phyloP scores from a whole-genome alignment of 345 rosid species.

The Gossypium turneri region DNA sequence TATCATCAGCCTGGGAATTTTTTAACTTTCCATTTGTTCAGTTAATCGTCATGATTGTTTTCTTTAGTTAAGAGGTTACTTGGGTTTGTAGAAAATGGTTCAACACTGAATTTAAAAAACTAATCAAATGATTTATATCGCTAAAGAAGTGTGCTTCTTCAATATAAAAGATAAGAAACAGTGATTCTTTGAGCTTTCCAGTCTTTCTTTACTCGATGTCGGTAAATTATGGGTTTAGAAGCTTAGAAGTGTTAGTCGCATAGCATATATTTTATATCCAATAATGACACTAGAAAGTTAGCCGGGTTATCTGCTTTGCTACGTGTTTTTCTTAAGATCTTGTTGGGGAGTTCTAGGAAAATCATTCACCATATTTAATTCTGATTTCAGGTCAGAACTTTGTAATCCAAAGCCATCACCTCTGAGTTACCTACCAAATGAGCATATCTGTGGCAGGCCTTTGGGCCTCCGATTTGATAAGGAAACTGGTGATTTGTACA shows the following conservation, averaged over 20 bases:
- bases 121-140: not conserved
- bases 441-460: slow-evolving; percentile 94
- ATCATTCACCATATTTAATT: not conserved
- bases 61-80: too few relatives aligned
- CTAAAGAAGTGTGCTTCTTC: not conserved
- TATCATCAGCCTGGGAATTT: not conserved
- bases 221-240: not conserved
- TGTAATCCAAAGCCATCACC: slow-evolving; percentile 69
- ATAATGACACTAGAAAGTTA: not conserved
- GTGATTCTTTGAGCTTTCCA: not conserved
- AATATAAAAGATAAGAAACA: not conserved
- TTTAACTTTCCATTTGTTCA: not conserved
- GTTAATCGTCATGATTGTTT: too few relatives aligned
- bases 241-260: not conserved
- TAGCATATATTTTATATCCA: not conserved
- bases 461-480: slow-evolving; percentile 82
- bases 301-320: not conserved
- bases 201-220: not conserved
- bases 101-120: not conserved
- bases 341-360: not conserved
- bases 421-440: slow-evolving; percentile 59
- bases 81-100: too few relatives aligned
- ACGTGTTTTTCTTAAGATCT: too few relatives aligned
- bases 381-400: slow-evolving; percentile 55
- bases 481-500: slow-evolving; percentile 75